Base-by-base conservation (phyloP, 805 yeast species). In the Candida pseudoglaebosa region DNA sequence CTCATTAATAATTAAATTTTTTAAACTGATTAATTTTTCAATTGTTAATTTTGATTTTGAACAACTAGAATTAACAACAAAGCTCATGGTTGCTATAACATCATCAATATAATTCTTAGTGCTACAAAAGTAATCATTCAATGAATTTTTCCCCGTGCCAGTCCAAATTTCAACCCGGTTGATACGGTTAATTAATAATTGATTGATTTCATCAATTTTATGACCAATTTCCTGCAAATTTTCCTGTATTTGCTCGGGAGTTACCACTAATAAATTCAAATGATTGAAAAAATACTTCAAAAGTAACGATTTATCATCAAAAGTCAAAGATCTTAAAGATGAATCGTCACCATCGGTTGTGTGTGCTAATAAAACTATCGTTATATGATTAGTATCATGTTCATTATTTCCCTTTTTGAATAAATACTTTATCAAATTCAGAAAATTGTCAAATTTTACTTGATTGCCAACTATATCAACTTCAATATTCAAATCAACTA, bases 131-230 rank as follows among this genome's bases (percentile, higher is more conserved):
- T 21, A 26, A 28, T 33, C 31, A 15, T 26, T 41, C 53, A 28
- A 38, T 28, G 43, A 42, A 26, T 38, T 30, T 4, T 42, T 36
- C 3, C 64, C 60, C 7, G 70, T 63, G 13, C 71, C 73, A 1
- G 71, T 67, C 73, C 73, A 67, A 13, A 62, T 59, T 54, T 70
- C 60, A 44, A 72, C 61, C 38, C 69, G 53, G n/a, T 59, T 36
- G 36, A 67, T 57, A 34, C 74, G 51, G 37, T 59, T 53, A 18
- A 53, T 42, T 8, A 66, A 51, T 32, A 59, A 45, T 9, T 45
- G 26, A 21, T 54, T 52, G 31, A 62, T 54, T 32, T 52, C 44
- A 13, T 26, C 43, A 14, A 62, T 53, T 17, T 40, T 33, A 6
- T 12, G 26, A 13, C 37, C 19, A 16, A 34, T 24, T 12, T 35